Evolutionary conservation across 257 asterid species (phyloP), one percentile per base, ranked within the genome.

Genomic region (Nicotiana noctiflora): DNA sequence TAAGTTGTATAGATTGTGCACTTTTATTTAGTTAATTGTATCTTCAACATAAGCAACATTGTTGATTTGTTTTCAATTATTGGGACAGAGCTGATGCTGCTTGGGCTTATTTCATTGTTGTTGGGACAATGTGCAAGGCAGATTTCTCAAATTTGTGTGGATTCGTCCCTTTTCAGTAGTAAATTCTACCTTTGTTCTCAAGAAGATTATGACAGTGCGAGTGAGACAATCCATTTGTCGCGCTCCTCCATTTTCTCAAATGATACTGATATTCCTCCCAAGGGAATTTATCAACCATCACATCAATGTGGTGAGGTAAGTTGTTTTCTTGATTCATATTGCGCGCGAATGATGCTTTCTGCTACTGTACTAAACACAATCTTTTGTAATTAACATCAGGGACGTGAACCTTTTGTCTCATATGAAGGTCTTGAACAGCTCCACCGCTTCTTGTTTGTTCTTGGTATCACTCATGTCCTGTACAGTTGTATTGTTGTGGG

Each of bases 351-450:
- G 37, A 21, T 49, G 25, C 34, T 59, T 83, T 82, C 32, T 27
- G 27, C 46, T 27, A 27, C 6, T 77, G 19, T 8, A 19, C 74
- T 29, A 62, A 27, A 15, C 2, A 53, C 34, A 56, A 37, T 53
- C 55, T 11, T 21, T 74, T 49, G 59, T 46, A 40, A 72, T 46
- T 49, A 19, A 53, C n/a, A 74, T 83, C 90, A 94, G 98, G 97
- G 92, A 40, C 93, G 92, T 0, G 97, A 93, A 74, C 98, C 97
- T 46, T 93, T 93, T 81, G 96, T 94, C 67, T 93, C 98, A 6
- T 85, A 93, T 12, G 97, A 94, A 88, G 98, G 97, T 31, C 98
- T 94, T 13, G 95, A 90, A 77, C 97, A 94, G 68, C 98, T 93
- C 57, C 90, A 93, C 80, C 92, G 96, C 2, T 93, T 94, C 89